Evolutionary conservation across 306 rosid species (phyloP).

Genomic region (Malus asiatica): DNA sequence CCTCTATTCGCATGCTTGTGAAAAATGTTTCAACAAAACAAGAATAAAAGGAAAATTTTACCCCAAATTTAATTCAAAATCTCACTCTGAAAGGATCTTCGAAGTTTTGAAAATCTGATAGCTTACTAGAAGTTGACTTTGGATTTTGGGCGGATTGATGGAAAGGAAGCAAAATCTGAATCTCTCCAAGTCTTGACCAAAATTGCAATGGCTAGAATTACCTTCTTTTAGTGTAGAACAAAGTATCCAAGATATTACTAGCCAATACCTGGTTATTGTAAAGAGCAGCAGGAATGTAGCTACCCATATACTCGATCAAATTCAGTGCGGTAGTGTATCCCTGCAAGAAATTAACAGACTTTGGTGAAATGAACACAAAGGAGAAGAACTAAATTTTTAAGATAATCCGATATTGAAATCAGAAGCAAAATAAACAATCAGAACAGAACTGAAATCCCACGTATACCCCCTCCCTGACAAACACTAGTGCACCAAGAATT

Average conservation of each 20-base stretch:
- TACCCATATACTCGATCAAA: slow-evolving; percentile 65
- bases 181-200: too few relatives aligned
- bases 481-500: slow-evolving; percentile 17
- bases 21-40: too few relatives aligned
- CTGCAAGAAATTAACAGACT: slow-evolving; percentile 40
- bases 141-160: too few relatives aligned
- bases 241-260: neutral
- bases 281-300: slow-evolving; percentile 60
- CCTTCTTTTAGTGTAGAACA: neutral
- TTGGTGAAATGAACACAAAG: slow-evolving; percentile 4
- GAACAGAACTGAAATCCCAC: neutral
- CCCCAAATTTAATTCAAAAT: too few relatives aligned
- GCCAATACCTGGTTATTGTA: slow-evolving; percentile 80
- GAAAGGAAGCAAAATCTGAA: neutral
- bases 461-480: neutral
- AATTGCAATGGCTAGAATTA: neutral
- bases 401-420: neutral
- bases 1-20: too few relatives aligned
- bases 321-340: slow-evolving; percentile 73
- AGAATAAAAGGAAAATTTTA: too few relatives aligned
- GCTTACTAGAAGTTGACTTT: too few relatives aligned
- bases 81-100: too few relatives aligned
- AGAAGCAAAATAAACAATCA: neutral
- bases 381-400: neutral
- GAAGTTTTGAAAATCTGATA: too few relatives aligned